Evolutionary conservation across 2,329 filamentous ascomycete species (phyloP).

Genomic region (Neurospora sp.): DNA sequence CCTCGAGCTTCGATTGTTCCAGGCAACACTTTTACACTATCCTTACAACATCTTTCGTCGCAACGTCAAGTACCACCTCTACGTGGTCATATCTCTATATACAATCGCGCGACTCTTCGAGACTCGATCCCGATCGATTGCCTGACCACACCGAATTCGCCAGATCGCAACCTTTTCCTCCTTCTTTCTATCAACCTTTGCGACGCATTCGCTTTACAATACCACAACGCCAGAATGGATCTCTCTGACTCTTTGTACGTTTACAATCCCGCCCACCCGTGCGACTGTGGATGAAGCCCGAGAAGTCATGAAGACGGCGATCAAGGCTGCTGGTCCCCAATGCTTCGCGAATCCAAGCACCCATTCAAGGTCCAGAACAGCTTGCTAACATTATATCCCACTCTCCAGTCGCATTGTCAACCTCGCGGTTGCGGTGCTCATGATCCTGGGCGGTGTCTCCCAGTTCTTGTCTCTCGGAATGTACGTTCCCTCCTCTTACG

Average conservation of each 20-base stretch:
- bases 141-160: not conserved
- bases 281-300: not conserved
- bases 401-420: constrained; percentile 78
- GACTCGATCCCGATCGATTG: not conserved
- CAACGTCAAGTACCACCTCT: not conserved
- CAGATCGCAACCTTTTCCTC: not conserved
- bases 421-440: constrained; percentile 75
- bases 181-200: not conserved
- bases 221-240: constrained; percentile 53
- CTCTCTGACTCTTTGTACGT: constrained; percentile 87
- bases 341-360: not conserved
- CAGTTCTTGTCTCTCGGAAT: constrained; percentile 56
- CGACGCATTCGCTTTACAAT: not conserved
- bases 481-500: constrained; percentile 34
- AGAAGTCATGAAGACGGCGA: not conserved
- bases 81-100: not conserved
- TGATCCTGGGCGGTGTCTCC: constrained; percentile 73
- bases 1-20: not conserved
- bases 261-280: constrained; percentile 6
- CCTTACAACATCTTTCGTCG: not conserved
- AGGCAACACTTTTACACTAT: not conserved
- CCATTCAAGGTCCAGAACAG: not conserved
- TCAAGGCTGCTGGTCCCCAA: not conserved
- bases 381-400: constrained; percentile 23
- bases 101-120: not conserved